phyloP scores from a whole-genome alignment of 176 grass and related monocot genomes.

The Pharus latifolius region DNA sequence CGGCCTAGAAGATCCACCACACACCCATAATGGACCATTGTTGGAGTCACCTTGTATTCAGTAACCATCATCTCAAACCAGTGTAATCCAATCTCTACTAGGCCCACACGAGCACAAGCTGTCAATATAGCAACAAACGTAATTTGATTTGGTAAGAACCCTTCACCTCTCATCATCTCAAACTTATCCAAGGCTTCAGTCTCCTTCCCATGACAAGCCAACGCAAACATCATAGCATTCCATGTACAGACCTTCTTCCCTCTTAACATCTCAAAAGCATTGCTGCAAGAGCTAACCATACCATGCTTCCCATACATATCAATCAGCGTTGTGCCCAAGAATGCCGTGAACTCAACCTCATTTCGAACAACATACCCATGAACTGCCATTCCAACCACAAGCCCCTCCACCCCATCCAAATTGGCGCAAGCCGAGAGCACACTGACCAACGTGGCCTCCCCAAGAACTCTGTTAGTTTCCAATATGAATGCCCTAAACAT shows the following conservation, averaged over 20 bases:
- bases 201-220: constrained; percentile 54
- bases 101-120: constrained; percentile 40
- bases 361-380: constrained; percentile 32
- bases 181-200: constrained; percentile 39
- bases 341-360: constrained; percentile 31
- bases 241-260: constrained; percentile 50
- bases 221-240: constrained; percentile 51
- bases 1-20: constrained; percentile 51
- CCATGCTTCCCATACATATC: constrained; percentile 83
- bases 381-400: constrained; percentile 25
- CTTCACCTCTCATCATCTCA: constrained; percentile 31
- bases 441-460: constrained; percentile 61
- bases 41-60: constrained; percentile 30
- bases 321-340: constrained; percentile 56
- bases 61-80: constrained; percentile 37
- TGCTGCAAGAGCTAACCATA: constrained; percentile 22
- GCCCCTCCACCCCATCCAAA: constrained; percentile 19
- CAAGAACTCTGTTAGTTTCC: constrained; percentile 1
- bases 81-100: constrained; percentile 52
- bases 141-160: constrained; percentile 43
- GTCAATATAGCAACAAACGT: constrained; percentile 56
- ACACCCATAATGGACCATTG: constrained; percentile 79
- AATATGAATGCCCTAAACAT: constrained; percentile 31
- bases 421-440: constrained; percentile 59
- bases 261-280: constrained; percentile 5